A percentile compares a stretch with the other conserved stretches of the same genome.
Conservation (phyloP, 352 stramenopile species). For the Globisporangium megalacanthum region DNA sequence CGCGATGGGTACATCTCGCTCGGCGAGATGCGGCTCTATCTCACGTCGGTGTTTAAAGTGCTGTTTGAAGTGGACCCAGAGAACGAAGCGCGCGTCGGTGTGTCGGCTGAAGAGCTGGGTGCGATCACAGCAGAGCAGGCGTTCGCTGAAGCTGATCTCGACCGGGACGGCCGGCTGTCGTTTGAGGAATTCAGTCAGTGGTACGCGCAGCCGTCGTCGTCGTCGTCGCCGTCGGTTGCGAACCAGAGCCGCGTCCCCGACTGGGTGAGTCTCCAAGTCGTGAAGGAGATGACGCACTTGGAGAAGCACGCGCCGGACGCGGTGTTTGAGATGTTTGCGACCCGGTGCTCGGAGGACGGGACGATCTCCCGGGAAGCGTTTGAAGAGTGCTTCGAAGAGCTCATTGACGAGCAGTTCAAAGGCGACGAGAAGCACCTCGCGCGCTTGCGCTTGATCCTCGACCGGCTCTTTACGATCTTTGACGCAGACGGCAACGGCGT, state of each 20-base stretch:
- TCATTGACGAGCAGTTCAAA: slow-evolving; percentile 81
- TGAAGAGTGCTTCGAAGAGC: slow-evolving; percentile 76
- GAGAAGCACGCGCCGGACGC: slow-evolving; percentile 76
- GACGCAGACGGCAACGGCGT: slow-evolving; percentile 68
- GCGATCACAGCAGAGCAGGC: slow-evolving; percentile 73
- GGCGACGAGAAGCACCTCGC: slow-evolving; percentile 56
- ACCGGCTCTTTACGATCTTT: slow-evolving; percentile 80
- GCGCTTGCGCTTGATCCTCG: slow-evolving; percentile 63
- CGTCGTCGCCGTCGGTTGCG: slow-evolving; percentile 3
- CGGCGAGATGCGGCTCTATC: slow-evolving; percentile 77
- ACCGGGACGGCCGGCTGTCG: slow-evolving; percentile 73
- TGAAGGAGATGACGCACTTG: slow-evolving; percentile 83
- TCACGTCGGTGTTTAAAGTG: slow-evolving; percentile 85
- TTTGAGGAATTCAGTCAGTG: slow-evolving; percentile 83
- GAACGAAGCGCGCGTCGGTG: slow-evolving; percentile 45
- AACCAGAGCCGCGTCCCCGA: slow-evolving; percentile 29
- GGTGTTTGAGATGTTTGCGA: slow-evolving; percentile 86
- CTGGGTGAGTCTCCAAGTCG: slow-evolving; percentile 71
- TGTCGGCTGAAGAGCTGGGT: slow-evolving; percentile 66
- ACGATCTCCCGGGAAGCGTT: slow-evolving; percentile 79
- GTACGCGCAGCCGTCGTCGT: slow-evolving; percentile 51
- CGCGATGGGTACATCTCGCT: slow-evolving; percentile 83
- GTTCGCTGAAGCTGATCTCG: slow-evolving; percentile 72
- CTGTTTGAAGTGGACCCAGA: slow-evolving; percentile 80
- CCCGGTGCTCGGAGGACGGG: slow-evolving; percentile 69